Base-by-base conservation (phyloP, 1,139 yeast species). In the Hansenula anomala region DNA sequence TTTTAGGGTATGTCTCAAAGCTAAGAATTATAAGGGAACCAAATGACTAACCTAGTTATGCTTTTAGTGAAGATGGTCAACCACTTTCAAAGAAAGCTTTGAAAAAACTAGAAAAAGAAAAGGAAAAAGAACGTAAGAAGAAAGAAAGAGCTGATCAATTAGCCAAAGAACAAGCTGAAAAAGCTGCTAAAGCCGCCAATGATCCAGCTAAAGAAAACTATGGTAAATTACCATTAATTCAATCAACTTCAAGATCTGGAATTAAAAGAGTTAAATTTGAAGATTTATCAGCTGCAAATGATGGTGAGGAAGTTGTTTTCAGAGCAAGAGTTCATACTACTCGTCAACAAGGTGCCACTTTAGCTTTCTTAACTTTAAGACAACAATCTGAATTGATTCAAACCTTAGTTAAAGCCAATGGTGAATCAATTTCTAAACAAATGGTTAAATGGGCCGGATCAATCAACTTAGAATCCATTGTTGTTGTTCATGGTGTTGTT, bases 381-480 rank as follows among this genome's bases (percentile, higher is more conserved):
- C 98, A 92, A 69, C 96, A 88, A 69, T 70, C 78, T 40, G 75
- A 78, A 42, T 67, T 84, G 57, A 77, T 90, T 54, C 97, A 90
- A 71, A 96, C 87, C 42, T 74, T 92, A 51, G 71, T 88, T 48
- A 86, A 85, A 60, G 77, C 81, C 44, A 75, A 71, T 48, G 76
- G 75, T 44, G 74, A 73, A 24, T 67, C 79, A 24, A 73, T 94
- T 41, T 86, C 96, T 39, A 92, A 92, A 68, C 96, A 86, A 64
- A 86, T 94, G 94, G 95, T 90, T 51, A 92, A 92, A 67, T 92
- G 97, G 96, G 83, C 90, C 32, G 88, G 94, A 22, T 70, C 85
- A 33, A 75, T 92, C 60, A 84, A 79, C 61, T 73, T 87, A 56
- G 99, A 92, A 66, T 79, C 95, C 33, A 90, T 92, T 64, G 97